Percentiles rank a stretch among this genome's conserved stretches.
These are phyloP conservation scores for Eucalyptus pauciflora DNA, from an alignment of 345 rosid species.

Conservation along the genomic window DNA sequence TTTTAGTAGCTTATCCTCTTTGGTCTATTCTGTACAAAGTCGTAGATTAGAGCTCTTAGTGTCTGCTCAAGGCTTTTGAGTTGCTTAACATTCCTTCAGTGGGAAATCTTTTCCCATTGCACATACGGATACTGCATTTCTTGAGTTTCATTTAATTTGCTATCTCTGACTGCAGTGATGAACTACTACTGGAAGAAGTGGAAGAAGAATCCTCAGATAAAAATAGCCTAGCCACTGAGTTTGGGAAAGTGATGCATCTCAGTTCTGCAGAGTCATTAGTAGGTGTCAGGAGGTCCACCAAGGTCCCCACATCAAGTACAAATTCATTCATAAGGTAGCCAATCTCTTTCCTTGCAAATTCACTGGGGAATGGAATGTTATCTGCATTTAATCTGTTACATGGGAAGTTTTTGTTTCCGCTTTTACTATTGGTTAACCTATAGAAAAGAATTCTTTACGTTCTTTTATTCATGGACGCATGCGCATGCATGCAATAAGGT, in stretches of 20 bases:
- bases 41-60: neutral
- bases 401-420: neutral
- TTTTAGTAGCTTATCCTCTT: neutral
- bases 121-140: neutral
- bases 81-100: neutral
- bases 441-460: neutral
- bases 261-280: slow-evolving; percentile 42
- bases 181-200: slow-evolving; percentile 84
- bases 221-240: slow-evolving; percentile 41
- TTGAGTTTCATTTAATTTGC: neutral
- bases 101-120: neutral
- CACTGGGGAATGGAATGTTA: neutral
- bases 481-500: neutral
- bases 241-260: slow-evolving; percentile 62
- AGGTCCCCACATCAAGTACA: slow-evolving; percentile 25
- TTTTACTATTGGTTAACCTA: neutral
- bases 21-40: neutral
- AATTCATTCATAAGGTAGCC: slow-evolving; percentile 56
- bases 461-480: neutral
- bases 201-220: slow-evolving; percentile 74
- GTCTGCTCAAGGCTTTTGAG: neutral
- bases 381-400: neutral
- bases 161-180: slow-evolving; percentile 42
- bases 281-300: slow-evolving; percentile 41
- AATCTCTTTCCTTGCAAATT: neutral